These are phyloP conservation scores for Cryptosporidium andersoni DNA, from an alignment of 169 alveolate genomes.

Conservation along the genomic window DNA sequence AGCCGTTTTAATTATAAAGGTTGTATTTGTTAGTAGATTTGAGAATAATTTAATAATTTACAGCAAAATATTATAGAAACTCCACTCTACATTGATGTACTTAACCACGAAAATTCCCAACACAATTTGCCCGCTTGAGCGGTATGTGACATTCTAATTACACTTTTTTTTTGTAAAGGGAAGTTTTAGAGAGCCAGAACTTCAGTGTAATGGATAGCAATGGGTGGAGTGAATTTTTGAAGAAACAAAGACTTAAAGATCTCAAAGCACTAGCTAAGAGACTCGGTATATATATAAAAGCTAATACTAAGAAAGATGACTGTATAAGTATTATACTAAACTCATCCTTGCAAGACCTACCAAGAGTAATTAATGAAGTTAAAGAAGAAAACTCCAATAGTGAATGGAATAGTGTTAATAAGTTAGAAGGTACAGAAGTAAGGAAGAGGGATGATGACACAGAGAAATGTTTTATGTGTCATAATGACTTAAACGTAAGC, in stretches of 20 bases:
- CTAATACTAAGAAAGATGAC: slow-evolving; percentile 62
- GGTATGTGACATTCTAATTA: not conserved
- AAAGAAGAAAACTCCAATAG: not conserved
- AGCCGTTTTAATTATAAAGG: slow-evolving; percentile 25
- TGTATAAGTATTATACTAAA: slow-evolving; percentile 49
- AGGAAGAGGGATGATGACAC: not conserved
- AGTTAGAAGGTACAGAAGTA: not conserved
- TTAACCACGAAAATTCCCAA: not conserved
- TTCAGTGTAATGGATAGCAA: slow-evolving; percentile 39
- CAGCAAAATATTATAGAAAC: slow-evolving; percentile 2
- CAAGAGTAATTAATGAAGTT: not conserved
- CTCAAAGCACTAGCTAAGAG: slow-evolving; percentile 42
- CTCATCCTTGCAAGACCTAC: not conserved
- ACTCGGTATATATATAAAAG: slow-evolving; percentile 52
- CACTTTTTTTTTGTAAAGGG: too few species aligned
- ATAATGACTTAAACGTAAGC: not conserved
- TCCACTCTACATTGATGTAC: not conserved
- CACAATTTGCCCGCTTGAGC: not conserved
- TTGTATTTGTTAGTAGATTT: slow-evolving; percentile 18
- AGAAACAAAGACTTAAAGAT: slow-evolving; percentile 68
- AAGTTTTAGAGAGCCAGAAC: not conserved
- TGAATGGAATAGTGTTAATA: slow-evolving; percentile 1
- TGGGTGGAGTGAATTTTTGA: slow-evolving; percentile 64
- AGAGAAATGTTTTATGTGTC: slow-evolving; percentile 32
- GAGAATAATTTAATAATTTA: too few species aligned